Percentiles rank a stretch among this genome's conserved stretches.
These are phyloP conservation scores for Sugiyamaella sp. DNA, from an alignment of 1,139 yeast genomes.

Conservation along the genomic window DNA sequence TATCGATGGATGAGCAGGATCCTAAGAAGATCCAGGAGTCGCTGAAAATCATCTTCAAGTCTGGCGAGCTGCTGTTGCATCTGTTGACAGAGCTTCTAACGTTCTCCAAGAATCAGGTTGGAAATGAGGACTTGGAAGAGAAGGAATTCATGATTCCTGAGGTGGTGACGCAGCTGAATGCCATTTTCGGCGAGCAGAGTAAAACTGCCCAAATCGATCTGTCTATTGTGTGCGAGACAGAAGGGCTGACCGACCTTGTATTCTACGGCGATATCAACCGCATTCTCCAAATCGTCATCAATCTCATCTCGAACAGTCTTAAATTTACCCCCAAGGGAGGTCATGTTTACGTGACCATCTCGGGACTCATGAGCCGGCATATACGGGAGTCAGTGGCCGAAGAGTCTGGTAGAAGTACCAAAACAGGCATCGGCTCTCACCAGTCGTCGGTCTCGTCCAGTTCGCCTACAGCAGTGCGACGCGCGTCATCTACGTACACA, in stretches of 20 bases:
- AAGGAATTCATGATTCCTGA: slow-evolving; percentile 72
- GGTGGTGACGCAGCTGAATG: slow-evolving; percentile 79
- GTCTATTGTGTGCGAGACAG: slow-evolving; percentile 49
- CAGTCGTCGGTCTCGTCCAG: background rate
- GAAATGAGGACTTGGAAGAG: slow-evolving; percentile 76
- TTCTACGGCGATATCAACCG: slow-evolving; percentile 90
- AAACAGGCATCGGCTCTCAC: background rate
- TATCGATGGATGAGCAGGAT: slow-evolving; percentile 85
- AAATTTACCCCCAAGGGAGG: slow-evolving; percentile 94
- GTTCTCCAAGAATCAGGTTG: slow-evolving; percentile 73
- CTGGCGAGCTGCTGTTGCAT: slow-evolving; percentile 84
- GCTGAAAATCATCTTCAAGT: slow-evolving; percentile 74
- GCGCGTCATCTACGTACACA: slow-evolving; percentile 1
- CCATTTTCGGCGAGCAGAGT: slow-evolving; percentile 86
- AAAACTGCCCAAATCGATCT: slow-evolving; percentile 67
- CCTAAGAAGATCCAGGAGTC: slow-evolving; percentile 67
- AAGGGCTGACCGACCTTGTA: slow-evolving; percentile 48
- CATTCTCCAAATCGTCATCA: slow-evolving; percentile 89
- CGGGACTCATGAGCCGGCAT: slow-evolving; percentile 21
- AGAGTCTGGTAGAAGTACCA: slow-evolving; percentile 15
- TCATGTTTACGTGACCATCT: slow-evolving; percentile 64
- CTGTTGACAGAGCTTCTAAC: slow-evolving; percentile 84
- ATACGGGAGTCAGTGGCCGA: slow-evolving; percentile 20
- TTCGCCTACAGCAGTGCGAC: background rate
- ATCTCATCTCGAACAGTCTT: slow-evolving; percentile 82